phyloP scores from a whole-genome alignment of 768 basidiomycete genomes.

The Lepiota brunneoincarnata region DNA sequence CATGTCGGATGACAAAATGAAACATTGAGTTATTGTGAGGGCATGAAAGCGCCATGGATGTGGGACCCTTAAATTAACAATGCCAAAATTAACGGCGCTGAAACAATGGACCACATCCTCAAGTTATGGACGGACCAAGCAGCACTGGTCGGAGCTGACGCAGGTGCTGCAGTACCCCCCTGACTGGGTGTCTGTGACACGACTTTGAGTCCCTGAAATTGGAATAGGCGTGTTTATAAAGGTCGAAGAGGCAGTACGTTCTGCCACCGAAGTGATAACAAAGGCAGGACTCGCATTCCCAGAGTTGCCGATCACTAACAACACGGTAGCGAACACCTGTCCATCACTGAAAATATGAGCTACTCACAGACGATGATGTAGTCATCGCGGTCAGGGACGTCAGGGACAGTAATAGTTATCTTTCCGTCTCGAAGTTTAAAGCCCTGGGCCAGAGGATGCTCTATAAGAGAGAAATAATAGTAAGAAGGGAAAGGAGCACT shows the following conservation, averaged over 20 bases:
- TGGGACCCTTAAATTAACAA: slow-evolving; percentile 1
- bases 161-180: not conserved
- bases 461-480: slow-evolving; percentile 29
- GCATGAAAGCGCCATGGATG: not conserved
- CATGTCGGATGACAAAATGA: not conserved
- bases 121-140: slow-evolving; percentile 3
- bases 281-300: slow-evolving; percentile 62
- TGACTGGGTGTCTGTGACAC: not conserved
- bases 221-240: slow-evolving; percentile 27
- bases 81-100: slow-evolving; percentile 1
- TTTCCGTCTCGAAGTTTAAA: slow-evolving; percentile 52
- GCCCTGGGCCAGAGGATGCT: slow-evolving; percentile 51
- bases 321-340: not conserved
- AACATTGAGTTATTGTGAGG: not conserved
- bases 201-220: slow-evolving; percentile 25
- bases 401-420: slow-evolving; percentile 53
- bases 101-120: slow-evolving; percentile 2
- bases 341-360: slow-evolving; percentile 3
- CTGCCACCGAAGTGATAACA: slow-evolving; percentile 52
- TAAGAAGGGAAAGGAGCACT: not conserved
- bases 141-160: not conserved
- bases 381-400: slow-evolving; percentile 37
- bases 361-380: slow-evolving; percentile 69
- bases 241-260: slow-evolving; percentile 11
- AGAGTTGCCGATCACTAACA: slow-evolving; percentile 63